Percentiles rank a stretch among this genome's conserved stretches.
These are phyloP conservation scores for Trichomonas tenax DNA, from an alignment of 208 protist genomes.

Conservation along the genomic window DNA sequence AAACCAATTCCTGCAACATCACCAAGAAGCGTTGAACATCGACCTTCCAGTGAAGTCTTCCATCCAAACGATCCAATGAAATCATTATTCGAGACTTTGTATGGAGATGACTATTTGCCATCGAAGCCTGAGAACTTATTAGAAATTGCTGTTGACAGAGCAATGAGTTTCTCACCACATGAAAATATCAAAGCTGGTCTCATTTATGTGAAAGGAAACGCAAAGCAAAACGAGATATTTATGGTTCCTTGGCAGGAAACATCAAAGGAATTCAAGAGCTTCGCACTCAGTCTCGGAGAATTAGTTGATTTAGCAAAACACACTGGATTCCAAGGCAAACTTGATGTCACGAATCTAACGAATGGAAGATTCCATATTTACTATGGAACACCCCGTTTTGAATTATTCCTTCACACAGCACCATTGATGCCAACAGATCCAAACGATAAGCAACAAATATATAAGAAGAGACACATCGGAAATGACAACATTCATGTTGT, in stretches of 20 bases:
- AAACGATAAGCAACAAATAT: not conserved
- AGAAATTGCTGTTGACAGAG: not conserved
- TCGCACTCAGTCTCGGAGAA: not conserved
- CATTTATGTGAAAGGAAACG: not conserved
- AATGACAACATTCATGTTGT: slow-evolving; percentile 3
- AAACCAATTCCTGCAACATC: not conserved
- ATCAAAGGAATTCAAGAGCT: not conserved
- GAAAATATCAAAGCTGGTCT: not conserved
- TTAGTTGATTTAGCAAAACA: not conserved
- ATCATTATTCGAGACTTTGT: not conserved
- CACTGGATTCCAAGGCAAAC: not conserved
- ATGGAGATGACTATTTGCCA: not conserved
- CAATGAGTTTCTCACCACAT: not conserved
- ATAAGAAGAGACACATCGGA: slow-evolving; percentile 16
- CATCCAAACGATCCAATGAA: not conserved
- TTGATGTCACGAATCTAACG: not conserved
- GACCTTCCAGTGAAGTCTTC: not conserved
- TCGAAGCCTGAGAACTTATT: not conserved
- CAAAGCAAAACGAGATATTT: not conserved
- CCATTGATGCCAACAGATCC: not conserved
- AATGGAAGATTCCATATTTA: slow-evolving; percentile 7
- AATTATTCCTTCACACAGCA: not conserved
- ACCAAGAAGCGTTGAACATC: not conserved
- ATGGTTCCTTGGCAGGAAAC: not conserved
- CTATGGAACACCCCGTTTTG: not conserved